Base-by-base conservation (phyloP, 805 yeast species). In the Cyberlindnera misumaiensis region DNA sequence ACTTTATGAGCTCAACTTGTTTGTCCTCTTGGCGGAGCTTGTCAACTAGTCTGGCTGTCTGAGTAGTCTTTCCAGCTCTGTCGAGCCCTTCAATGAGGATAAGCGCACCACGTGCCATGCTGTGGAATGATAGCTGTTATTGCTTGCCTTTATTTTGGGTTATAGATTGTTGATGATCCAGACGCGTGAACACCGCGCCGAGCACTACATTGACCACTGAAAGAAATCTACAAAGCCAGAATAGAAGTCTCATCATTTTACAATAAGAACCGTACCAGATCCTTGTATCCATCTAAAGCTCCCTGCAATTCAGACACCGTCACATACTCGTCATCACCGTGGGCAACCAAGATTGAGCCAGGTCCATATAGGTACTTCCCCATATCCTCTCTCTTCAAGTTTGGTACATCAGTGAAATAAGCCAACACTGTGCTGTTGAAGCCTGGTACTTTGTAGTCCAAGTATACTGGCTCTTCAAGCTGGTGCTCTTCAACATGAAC, bases 41-140 rank as follows among this genome's bases (percentile, higher is more conserved):
- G 1, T 62, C 52, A 1, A 64, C 49, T 9, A 83, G 49, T 3
- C 53, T 47, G 3, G 59, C 54, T 6, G 82, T 72, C 56, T 93
- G 98, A 0, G 97, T 88, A 3, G 96, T 76, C 53, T 93, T 93
- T 0, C 99, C 99, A 0, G 97, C 82, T 35, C 99, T 65, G 53
- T 93, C 99, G 1, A 93, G 73, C 0, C 99, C 99, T 60, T 93
- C 99, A 3, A 93, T 69, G 1, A 87, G 72, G 16, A 93, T 80
- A 28, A 93, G 64, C 33, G 73, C 69, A 3, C 97, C 97, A 45
- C 96, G 44, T 8, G 24, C 24, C 24, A 20, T 20, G 24, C 5
- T n/a, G n/a, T n/a, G n/a, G n/a, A n/a, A n/a, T n/a, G n/a, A n/a
- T n/a, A n/a, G n/a, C n/a, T n/a, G n/a, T n/a, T n/a, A n/a, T n/a